These are phyloP conservation scores for Spinellus fusiger DNA, from an alignment of 192 early-diverging fungal species.

Conservation along the genomic window DNA sequence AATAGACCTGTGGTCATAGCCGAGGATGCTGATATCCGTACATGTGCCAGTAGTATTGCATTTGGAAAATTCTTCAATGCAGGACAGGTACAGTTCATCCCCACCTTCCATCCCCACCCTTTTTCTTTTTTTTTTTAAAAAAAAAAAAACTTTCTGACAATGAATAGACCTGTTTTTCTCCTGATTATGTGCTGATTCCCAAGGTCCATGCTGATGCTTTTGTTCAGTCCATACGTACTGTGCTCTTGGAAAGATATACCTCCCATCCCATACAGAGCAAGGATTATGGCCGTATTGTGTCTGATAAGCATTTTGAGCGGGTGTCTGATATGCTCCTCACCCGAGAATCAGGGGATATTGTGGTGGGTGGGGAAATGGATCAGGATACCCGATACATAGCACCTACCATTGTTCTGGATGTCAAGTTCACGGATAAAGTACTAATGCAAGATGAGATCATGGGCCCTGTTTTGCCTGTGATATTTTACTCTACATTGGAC, in stretches of 20 bases:
- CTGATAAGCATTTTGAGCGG: constrained; percentile 56
- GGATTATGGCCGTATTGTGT: constrained; percentile 58
- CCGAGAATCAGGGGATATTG: constrained; percentile 41
- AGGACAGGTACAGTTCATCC: constrained; percentile 63
- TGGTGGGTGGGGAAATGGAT: constrained; percentile 58
- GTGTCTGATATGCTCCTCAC: constrained; percentile 44
- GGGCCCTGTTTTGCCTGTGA: constrained; percentile 84
- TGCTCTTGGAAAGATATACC: constrained; percentile 36
- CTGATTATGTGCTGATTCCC: constrained; percentile 68
- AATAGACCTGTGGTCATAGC: constrained; percentile 58
- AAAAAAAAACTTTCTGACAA: too few species aligned
- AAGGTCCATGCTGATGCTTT: constrained; percentile 41
- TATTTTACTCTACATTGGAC: constrained; percentile 57
- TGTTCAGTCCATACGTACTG: constrained; percentile 35
- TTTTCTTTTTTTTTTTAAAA: constrained; percentile 1
- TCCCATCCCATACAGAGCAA: constrained; percentile 33
- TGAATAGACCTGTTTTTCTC: constrained; percentile 66
- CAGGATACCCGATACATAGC: constrained; percentile 63
- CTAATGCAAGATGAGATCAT: constrained; percentile 88
- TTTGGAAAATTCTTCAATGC: constrained; percentile 82
- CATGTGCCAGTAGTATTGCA: constrained; percentile 64
- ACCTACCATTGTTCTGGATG: constrained; percentile 78
- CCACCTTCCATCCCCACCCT: background rate
- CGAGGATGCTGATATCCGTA: constrained; percentile 55
- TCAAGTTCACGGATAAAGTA: constrained; percentile 43